These are phyloP conservation scores for Paramecium pentaurelia DNA, from an alignment of 73 alveolate genomes.

Conservation along the genomic window DNA sequence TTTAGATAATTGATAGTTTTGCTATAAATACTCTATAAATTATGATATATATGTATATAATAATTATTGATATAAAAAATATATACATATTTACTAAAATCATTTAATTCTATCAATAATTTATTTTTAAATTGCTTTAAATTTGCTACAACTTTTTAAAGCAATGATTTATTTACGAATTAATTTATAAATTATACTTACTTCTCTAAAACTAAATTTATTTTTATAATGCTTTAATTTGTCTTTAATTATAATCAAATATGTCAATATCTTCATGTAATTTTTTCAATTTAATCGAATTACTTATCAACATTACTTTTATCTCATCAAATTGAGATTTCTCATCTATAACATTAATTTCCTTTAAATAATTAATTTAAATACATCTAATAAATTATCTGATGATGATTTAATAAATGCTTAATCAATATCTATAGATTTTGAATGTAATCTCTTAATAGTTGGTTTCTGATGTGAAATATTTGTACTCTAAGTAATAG, in stretches of 20 bases:
- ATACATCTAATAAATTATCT: neutral
- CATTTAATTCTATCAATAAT: neutral
- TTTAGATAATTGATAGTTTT: neutral
- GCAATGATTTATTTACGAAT: neutral
- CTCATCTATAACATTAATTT: neutral
- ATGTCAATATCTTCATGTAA: neutral
- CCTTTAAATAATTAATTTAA: neutral
- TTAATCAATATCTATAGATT: neutral
- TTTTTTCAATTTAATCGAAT: neutral
- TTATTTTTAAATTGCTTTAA: neutral
- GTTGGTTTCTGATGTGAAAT: neutral
- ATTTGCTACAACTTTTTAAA: neutral
- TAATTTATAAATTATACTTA: neutral
- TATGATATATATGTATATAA: neutral
- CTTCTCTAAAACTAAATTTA: neutral
- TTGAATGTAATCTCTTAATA: neutral
- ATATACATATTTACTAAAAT: neutral
- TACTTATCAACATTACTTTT: neutral
- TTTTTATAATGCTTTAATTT: conserved; percentile 3
- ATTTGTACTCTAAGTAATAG: neutral
- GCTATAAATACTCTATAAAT: too few relatives aligned
- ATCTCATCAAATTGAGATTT: neutral
- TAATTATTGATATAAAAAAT: neutral
- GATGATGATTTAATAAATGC: neutral
- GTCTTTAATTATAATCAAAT: neutral